phyloP scores from a whole-genome alignment of 768 basidiomycete species.

The Holtermanniella nyarrowii region DNA sequence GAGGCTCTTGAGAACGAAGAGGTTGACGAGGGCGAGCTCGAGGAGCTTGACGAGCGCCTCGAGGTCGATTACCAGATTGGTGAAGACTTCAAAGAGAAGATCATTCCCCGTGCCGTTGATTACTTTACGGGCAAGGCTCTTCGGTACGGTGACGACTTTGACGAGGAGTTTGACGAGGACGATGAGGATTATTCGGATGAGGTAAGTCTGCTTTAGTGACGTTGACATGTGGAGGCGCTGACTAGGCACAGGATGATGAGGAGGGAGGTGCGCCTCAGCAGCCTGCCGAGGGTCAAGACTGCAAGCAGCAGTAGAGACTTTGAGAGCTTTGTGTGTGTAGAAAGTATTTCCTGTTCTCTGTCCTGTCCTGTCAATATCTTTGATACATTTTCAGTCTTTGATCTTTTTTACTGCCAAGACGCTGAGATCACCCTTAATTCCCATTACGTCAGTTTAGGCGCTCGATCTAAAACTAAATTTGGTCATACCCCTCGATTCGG shows the following conservation, averaged over 20 bases:
- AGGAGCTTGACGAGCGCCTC: constrained; percentile 82
- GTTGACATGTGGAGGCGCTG: background rate
- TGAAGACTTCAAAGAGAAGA: constrained; percentile 96
- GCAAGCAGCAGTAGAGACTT: constrained; percentile 84
- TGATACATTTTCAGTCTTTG: no score
- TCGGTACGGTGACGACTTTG: constrained; percentile 52
- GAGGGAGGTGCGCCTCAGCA: constrained; percentile 12
- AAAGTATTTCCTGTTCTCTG: no score
- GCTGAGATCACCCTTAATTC: no score
- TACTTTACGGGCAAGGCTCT: constrained; percentile 96
- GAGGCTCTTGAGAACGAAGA: constrained; percentile 61
- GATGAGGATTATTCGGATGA: constrained; percentile 44
- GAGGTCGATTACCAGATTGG: constrained; percentile 97
- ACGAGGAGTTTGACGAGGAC: constrained; percentile 31
- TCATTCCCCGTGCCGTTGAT: constrained; percentile 90
- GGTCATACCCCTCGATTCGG: no score
- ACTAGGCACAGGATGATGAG: constrained; percentile 14
- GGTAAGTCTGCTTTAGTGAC: constrained; percentile 2
- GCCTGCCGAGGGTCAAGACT: constrained; percentile 61
- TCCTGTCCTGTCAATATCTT: no score
- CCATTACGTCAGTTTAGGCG: no score
- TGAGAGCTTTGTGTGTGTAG: no score
- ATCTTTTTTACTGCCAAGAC: no score
- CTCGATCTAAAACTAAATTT: no score
- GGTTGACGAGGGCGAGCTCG: constrained; percentile 66